Evolutionary conservation across 2,329 filamentous ascomycete species (phyloP), one percentile per base, ranked within the genome.

Genomic region (Grosmannia penicillata): DNA sequence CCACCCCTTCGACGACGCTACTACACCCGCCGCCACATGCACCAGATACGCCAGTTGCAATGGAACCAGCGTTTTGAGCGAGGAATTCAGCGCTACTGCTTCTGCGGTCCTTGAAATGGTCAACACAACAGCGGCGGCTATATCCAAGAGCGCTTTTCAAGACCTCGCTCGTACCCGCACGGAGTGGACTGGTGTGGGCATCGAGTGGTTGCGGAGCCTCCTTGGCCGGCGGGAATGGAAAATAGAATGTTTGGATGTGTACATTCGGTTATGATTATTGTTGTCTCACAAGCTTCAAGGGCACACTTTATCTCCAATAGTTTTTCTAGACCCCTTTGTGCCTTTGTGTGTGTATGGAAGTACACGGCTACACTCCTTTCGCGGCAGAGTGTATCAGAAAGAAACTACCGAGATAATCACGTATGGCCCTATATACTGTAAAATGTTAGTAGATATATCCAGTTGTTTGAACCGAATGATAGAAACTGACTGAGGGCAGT

Each of bases 181-280:
- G 7, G 78, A 80, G 57, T 81, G 81, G 75, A 81, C 82, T 1
- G 78, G 83, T 0, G 65, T 87, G 35, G 84, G 83, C 0, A 66
- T 89, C 40, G 86, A 93, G 57, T 94, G 87, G 86, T 59, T 94
- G 43, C 72, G 86, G 49, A 86, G 76, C 51, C 58, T 93, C 36
- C 58, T 94, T 36, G 87, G 86, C 4, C 75, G 75, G 57, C 75
- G 82, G 50, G 87, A 95, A 57, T 93, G 89, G 83, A 74, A 82
- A 49, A 72, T 98, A 46, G 85, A 89, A 41, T 95, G 87, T 56
- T 70, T 98, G 58, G 86, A 94, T 57, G 73, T 96, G 23, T 78
- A 87, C 50, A 75, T 96, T 38, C 68, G 83, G 45, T 61, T 94
- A 46, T 91, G 51, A 39, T 48, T n/a, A n/a, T n/a, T n/a, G n/a